Evolutionary conservation across 352 stramenopile genomes (phyloP).

Genomic region (Phytopythium kandeliae): DNA sequence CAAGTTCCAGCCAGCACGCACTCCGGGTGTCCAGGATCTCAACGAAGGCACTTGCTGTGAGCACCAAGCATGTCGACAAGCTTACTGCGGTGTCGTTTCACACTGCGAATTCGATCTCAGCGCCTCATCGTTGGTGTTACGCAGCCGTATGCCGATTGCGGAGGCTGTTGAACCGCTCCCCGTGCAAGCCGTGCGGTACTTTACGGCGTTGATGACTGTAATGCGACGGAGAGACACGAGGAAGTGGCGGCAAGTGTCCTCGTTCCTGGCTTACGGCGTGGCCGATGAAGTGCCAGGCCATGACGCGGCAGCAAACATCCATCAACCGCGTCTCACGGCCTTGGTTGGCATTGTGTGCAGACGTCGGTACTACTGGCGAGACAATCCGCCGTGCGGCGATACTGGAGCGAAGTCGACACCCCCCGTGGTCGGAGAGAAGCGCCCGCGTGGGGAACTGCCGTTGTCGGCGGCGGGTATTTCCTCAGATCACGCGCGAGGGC

Average conservation of each 20-base stretch:
- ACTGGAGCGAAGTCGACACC: neutral
- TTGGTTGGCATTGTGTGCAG: slow-evolving; percentile 26
- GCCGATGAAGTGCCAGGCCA: no score
- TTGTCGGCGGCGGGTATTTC: neutral
- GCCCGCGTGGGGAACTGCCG: neutral
- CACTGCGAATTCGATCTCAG: neutral
- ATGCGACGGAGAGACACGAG: neutral
- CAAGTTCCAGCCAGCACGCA: neutral
- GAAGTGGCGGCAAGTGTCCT: neutral
- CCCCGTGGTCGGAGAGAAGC: slow-evolving; percentile 5
- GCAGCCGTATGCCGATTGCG: neutral
- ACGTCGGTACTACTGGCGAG: slow-evolving; percentile 26
- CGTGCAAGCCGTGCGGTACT: neutral
- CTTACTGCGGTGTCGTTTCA: neutral
- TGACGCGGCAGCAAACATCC: slow-evolving; percentile 10
- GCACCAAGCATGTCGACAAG: neutral
- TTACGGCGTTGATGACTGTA: neutral
- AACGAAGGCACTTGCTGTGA: neutral
- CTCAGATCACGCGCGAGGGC: slow-evolving; percentile 1
- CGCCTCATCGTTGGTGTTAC: neutral
- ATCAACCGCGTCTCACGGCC: slow-evolving; percentile 27
- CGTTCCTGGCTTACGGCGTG: neutral
- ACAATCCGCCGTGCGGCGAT: slow-evolving; percentile 8
- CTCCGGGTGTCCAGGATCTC: neutral
- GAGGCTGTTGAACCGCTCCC: neutral